Conservation (phyloP, 2,329 filamentous ascomycete genomes). For the Pezicula carpinea region DNA sequence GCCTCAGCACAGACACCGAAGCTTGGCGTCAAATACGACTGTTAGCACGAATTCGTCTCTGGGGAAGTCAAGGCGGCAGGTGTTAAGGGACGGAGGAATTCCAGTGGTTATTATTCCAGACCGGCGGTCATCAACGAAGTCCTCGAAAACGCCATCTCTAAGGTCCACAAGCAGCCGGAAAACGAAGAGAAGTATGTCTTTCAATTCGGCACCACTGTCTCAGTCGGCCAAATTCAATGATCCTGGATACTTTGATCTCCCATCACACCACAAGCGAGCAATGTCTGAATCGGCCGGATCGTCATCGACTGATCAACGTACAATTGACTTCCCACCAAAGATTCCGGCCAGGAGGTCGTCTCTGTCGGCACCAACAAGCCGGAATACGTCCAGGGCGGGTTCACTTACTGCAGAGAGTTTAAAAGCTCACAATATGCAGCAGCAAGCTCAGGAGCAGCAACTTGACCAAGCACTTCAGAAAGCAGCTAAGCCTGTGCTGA, state of each 20-base stretch:
- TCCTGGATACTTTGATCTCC: constrained; percentile 38
- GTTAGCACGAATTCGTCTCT: constrained; percentile 45
- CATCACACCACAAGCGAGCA: constrained; percentile 20
- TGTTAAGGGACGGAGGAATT: constrained; percentile 55
- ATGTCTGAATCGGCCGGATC: constrained; percentile 27
- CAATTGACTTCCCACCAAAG: constrained; percentile 55
- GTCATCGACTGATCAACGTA: constrained; percentile 33
- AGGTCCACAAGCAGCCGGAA: constrained; percentile 57
- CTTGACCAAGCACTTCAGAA: not conserved
- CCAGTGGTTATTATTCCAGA: constrained; percentile 60
- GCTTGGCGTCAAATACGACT: constrained; percentile 44
- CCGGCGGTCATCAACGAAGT: constrained; percentile 44
- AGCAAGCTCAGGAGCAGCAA: constrained; percentile 17
- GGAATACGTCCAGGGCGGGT: constrained; percentile 47
- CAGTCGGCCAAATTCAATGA: constrained; percentile 40
- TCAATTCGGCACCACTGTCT: constrained; percentile 41
- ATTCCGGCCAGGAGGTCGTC: constrained; percentile 56
- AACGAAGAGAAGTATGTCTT: constrained; percentile 49
- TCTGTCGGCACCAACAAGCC: constrained; percentile 57
- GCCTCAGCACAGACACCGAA: constrained; percentile 27
- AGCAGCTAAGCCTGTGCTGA: not conserved
- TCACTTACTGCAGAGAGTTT: constrained; percentile 57
- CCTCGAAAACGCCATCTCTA: constrained; percentile 47
- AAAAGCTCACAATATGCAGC: constrained; percentile 44
- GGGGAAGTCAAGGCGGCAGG: constrained; percentile 50